Conservation (phyloP, 208 protist species). For the Acanthamoeba healyi region DNA sequence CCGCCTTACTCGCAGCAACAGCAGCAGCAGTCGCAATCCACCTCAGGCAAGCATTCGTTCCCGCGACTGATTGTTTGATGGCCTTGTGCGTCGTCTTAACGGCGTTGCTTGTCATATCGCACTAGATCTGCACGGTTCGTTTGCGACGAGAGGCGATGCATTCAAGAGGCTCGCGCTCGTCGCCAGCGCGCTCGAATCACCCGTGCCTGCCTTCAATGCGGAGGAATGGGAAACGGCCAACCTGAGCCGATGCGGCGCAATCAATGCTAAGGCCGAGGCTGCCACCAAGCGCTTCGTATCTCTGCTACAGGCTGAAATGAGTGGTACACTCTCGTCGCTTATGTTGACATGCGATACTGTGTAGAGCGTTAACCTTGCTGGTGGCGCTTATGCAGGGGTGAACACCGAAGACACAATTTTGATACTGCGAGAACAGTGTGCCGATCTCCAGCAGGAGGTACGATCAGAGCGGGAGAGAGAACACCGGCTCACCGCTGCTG, state of each 20-base stretch:
- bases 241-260: neutral
- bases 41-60: neutral
- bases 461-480: neutral
- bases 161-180: conserved; percentile 17
- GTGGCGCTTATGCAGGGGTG: neutral
- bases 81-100: neutral
- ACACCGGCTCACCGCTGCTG: neutral
- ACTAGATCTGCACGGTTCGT: conserved; percentile 9
- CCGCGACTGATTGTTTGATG: neutral
- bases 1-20: neutral
- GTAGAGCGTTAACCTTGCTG: no score
- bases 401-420: conserved; percentile 23
- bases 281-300: conserved; percentile 44
- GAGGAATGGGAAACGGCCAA: conserved; percentile 1
- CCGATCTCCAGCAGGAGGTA: neutral
- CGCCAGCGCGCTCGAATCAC: neutral
- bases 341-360: neutral
- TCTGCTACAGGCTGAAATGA: neutral
- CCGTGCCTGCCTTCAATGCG: neutral
- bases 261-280: neutral
- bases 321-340: neutral
- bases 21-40: neutral
- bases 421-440: conserved; percentile 25
- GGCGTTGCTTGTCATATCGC: no score
- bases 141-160: neutral